Evolutionary conservation across 305 asterid species (phyloP).

Genomic region (Fraxinus albicans): DNA sequence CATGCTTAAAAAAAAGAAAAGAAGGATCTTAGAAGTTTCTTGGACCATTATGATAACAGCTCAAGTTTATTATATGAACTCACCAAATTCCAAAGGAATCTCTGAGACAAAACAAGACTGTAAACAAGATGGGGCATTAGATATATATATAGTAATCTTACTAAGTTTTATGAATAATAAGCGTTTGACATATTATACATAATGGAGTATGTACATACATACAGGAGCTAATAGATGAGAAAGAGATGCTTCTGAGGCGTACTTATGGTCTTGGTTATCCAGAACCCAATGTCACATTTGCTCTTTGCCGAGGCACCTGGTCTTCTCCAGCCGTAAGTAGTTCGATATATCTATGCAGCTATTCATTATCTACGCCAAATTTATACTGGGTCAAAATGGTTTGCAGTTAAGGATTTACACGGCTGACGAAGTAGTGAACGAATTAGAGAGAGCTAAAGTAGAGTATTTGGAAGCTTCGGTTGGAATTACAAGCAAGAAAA

Average conservation of each 20-base stretch:
- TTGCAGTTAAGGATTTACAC: constrained; percentile 68
- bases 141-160: neutral
- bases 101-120: neutral
- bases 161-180: neutral
- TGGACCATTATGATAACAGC: neutral
- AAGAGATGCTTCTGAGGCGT: constrained; percentile 67
- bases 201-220: neutral
- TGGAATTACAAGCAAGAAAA: constrained; percentile 74
- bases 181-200: neutral
- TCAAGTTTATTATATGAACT: neutral
- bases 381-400: constrained; percentile 13
- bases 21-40: constrained; percentile 7
- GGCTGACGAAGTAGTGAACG: constrained; percentile 68
- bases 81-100: neutral
- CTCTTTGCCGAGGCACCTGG: constrained; percentile 93
- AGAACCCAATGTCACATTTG: constrained; percentile 83
- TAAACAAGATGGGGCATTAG: neutral
- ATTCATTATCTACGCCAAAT: constrained; percentile 5
- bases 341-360: neutral
- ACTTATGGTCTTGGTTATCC: constrained; percentile 85
- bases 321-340: constrained; percentile 90
- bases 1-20: neutral
- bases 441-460: constrained; percentile 79
- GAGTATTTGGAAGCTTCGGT: constrained; percentile 88
- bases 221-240: constrained; percentile 61